Evolutionary conservation across 1,284 basidiomycete species (phyloP).

Genomic region (Pterulicium gracile): DNA sequence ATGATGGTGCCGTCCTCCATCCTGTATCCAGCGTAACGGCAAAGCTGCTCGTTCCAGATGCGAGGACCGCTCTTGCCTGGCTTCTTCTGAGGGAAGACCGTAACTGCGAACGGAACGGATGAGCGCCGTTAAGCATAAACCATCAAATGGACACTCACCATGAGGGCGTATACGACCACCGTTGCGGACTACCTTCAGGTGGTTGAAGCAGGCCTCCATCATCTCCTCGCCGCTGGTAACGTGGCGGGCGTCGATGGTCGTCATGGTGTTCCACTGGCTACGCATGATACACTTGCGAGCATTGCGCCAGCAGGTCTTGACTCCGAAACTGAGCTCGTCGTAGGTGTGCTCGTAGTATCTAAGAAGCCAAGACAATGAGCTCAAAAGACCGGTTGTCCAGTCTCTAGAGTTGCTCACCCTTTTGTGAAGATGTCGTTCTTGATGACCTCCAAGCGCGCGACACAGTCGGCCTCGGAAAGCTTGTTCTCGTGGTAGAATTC

Average conservation of each 20-base stretch:
- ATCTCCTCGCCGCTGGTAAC: neutral
- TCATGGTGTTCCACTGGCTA: slow-evolving; percentile 2
- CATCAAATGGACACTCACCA: neutral
- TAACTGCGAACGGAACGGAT: neutral
- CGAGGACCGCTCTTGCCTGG: neutral
- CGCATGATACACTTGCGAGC: slow-evolving; percentile 1
- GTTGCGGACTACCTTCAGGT: neutral
- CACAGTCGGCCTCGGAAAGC: neutral
- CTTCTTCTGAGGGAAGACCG: slow-evolving; percentile 1
- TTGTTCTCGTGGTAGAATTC: slow-evolving; percentile 1
- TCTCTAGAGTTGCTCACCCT: neutral
- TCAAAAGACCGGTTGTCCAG: neutral
- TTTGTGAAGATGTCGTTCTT: neutral
- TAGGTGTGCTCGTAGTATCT: slow-evolving; percentile 1
- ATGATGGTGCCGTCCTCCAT: slow-evolving; percentile 2
- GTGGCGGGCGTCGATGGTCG: neutral
- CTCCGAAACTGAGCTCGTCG: slow-evolving; percentile 1
- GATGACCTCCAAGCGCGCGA: slow-evolving; percentile 1
- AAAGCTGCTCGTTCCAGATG: slow-evolving; percentile 1
- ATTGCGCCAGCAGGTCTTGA: slow-evolving; percentile 1
- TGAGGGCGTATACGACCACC: slow-evolving; percentile 1
- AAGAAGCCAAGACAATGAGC: neutral
- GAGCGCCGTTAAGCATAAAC: neutral
- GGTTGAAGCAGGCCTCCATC: neutral
- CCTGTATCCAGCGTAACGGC: slow-evolving; percentile 1